Percentiles rank a stretch among this genome's conserved stretches.
These are phyloP conservation scores for Mychonastes homosphaera DNA, from an alignment of 139 green algal genomes.

Conservation along the genomic window DNA sequence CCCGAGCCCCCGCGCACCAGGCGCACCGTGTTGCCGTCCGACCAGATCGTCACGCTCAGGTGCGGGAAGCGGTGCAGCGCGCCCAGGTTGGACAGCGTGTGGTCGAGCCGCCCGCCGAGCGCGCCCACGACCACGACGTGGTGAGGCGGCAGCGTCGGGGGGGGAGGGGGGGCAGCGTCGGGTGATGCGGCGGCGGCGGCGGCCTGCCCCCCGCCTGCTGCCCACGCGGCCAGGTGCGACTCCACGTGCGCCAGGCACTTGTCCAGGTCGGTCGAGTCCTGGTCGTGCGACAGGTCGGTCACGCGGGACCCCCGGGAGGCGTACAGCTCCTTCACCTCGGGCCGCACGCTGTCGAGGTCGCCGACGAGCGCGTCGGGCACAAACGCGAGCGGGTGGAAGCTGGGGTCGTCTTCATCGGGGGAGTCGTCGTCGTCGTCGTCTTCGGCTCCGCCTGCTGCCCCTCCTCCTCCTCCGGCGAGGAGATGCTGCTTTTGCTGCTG, in stretches of 20 bases:
- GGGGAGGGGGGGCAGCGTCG: neutral
- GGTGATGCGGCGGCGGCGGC: constrained; percentile 14
- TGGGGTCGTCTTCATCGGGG: neutral
- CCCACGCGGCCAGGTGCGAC: no score
- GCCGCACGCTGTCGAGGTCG: constrained; percentile 73
- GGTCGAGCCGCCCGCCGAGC: constrained; percentile 84
- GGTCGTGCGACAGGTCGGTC: constrained; percentile 62
- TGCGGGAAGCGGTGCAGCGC: constrained; percentile 57
- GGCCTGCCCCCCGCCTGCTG: no score
- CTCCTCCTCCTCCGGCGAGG: neutral
- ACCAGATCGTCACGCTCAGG: constrained; percentile 65
- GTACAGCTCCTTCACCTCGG: constrained; percentile 31
- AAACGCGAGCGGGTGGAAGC: constrained; percentile 7
- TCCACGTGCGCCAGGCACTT: constrained; percentile 62
- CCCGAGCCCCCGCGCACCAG: constrained; percentile 49
- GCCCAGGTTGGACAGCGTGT: constrained; percentile 77
- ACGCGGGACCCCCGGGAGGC: constrained; percentile 31
- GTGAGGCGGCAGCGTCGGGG: neutral
- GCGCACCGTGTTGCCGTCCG: constrained; percentile 68
- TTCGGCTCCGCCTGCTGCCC: neutral
- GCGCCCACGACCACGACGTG: constrained; percentile 53
- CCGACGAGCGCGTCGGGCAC: constrained; percentile 67
- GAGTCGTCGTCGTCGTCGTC: neutral
- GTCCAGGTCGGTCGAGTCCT: constrained; percentile 81
- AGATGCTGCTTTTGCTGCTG: neutral